Evolutionary conservation across 2,329 filamentous ascomycete genomes (phyloP).

Genomic region (Chaetothyriales sp.): DNA sequence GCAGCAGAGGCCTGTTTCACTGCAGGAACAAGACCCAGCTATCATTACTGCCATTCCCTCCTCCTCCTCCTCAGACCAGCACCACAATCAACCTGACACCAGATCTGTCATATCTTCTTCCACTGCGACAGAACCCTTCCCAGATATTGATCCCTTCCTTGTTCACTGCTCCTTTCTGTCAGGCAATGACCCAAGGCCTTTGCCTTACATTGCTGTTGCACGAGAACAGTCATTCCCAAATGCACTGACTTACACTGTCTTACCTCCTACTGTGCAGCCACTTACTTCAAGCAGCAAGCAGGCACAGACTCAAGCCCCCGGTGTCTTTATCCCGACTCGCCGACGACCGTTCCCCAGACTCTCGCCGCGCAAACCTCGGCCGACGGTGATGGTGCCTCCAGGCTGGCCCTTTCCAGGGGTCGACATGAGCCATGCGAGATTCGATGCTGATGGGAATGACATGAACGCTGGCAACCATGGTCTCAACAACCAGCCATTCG

Average conservation of each 20-base stretch:
- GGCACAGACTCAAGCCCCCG: too few relatives aligned
- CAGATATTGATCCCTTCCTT: slow-evolving; percentile 3
- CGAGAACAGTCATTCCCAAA: not conserved
- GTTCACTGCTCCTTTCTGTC: not conserved
- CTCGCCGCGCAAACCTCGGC: not conserved
- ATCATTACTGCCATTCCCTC: not conserved
- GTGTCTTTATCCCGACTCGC: too few relatives aligned
- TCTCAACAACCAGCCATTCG: not conserved
- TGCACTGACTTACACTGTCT: not conserved
- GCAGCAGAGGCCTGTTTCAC: not conserved
- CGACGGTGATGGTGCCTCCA: not conserved
- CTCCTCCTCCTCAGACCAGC: not conserved
- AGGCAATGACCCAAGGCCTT: not conserved
- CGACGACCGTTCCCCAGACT: too few relatives aligned
- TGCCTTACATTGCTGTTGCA: not conserved
- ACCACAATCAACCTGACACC: not conserved
- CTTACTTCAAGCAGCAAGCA: not conserved
- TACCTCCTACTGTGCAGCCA: not conserved
- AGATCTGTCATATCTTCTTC: not conserved
- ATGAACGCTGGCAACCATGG: not conserved
- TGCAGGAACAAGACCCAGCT: not conserved
- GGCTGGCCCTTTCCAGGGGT: not conserved
- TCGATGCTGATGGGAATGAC: not conserved
- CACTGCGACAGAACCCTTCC: not conserved
- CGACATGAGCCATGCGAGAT: not conserved